Conservation (phyloP, 2,329 filamentous ascomycete species). For the Alternaria viburni region DNA sequence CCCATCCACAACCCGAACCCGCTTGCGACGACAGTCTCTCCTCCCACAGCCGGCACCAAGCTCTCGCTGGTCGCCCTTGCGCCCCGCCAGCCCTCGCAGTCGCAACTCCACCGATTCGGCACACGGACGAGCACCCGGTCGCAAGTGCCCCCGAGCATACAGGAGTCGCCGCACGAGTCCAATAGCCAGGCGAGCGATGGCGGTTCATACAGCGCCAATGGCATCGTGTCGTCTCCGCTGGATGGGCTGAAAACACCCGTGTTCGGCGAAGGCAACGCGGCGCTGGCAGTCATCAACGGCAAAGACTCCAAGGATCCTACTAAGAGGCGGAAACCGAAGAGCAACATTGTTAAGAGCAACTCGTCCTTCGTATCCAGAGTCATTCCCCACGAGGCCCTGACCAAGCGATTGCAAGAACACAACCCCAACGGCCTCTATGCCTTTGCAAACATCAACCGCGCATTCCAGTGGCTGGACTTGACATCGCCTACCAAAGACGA, state of each 20-base stretch:
- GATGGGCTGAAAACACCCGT: constrained; percentile 59
- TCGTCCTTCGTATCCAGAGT: constrained; percentile 98
- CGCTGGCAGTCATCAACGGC: constrained; percentile 65
- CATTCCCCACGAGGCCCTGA: constrained; percentile 82
- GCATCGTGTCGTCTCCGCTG: constrained; percentile 37
- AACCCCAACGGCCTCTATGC: constrained; percentile 80
- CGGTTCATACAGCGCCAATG: constrained; percentile 51
- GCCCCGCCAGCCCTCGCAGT: constrained; percentile 54
- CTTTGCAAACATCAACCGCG: constrained; percentile 94
- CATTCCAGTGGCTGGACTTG: constrained; percentile 94
- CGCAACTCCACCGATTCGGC: constrained; percentile 50
- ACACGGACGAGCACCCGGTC: constrained; percentile 52
- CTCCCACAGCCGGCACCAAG: constrained; percentile 85
- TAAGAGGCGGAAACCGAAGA: constrained; percentile 93
- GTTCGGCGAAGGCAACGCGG: constrained; percentile 86
- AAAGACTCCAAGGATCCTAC: constrained; percentile 70
- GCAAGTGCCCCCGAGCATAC: constrained; percentile 54
- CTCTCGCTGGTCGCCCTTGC: constrained; percentile 78
- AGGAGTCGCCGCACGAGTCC: constrained; percentile 52
- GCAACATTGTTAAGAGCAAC: constrained; percentile 97
- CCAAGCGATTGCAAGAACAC: constrained; percentile 80
- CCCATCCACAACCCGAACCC: constrained; percentile 88
- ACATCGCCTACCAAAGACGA: constrained; percentile 81
- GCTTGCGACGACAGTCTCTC: constrained; percentile 80
- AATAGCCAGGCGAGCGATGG: constrained; percentile 55